Conservation (phyloP, 805 yeast genomes). For the Ogataea paradorogensis region DNA sequence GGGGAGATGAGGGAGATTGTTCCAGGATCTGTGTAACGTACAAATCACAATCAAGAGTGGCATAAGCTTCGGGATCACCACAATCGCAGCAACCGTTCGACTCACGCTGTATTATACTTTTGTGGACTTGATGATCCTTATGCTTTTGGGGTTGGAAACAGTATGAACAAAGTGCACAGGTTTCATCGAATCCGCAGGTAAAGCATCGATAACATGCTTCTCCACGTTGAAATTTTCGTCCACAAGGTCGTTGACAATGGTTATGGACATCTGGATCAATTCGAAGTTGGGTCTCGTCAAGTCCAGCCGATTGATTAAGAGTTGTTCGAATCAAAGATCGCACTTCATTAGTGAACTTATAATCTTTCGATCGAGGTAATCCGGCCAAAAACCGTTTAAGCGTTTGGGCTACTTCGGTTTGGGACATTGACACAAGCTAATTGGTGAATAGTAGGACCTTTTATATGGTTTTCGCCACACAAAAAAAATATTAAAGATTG, state of each 20-base stretch:
- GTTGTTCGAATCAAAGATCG: constrained; percentile 38
- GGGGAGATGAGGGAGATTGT: constrained; percentile 37
- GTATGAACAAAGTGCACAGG: constrained; percentile 75
- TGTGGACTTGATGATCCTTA: constrained; percentile 66
- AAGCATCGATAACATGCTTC: constrained; percentile 79
- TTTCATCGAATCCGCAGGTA: constrained; percentile 75
- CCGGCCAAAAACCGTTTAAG: constrained; percentile 37
- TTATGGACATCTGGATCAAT: constrained; percentile 25
- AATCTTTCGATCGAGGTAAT: constrained; percentile 37
- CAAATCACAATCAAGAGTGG: constrained; percentile 48
- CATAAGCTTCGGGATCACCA: constrained; percentile 87
- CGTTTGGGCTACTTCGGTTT: constrained; percentile 6
- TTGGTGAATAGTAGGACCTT: neutral
- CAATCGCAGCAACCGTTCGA: constrained; percentile 85
- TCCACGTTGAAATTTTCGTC: constrained; percentile 67
- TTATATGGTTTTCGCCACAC: constrained; percentile 10
- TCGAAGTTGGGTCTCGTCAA: constrained; percentile 16
- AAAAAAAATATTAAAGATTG: neutral
- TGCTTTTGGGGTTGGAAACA: constrained; percentile 75
- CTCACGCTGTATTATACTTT: constrained; percentile 59
- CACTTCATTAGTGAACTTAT: constrained; percentile 30
- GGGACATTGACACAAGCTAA: constrained; percentile 1
- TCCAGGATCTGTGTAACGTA: constrained; percentile 13
- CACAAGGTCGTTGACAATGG: constrained; percentile 72
- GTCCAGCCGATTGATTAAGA: constrained; percentile 25